Base-by-base conservation (phyloP, 164 flowering plant species). In the Vitis vinifera region DNA sequence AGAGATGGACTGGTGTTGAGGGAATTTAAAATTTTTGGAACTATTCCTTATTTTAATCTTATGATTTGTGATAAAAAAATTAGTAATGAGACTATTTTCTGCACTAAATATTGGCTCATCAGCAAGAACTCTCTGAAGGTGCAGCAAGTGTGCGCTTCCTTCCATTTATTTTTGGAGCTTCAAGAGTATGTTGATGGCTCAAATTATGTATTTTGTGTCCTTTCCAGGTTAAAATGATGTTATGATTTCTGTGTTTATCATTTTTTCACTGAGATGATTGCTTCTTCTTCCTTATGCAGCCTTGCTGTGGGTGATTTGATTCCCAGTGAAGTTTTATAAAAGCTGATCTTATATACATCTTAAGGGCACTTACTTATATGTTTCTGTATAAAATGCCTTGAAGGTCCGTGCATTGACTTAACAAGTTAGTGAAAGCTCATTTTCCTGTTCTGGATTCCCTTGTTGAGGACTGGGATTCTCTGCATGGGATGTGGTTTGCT, bases 381-480 rank as follows among this genome's bases (percentile, higher is more conserved):
- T 15, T 53, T 14, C n/a, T n/a, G 6, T 53, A 5, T 13, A 53
- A 13, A 13, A 13, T 53, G n/a, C n/a, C 14, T 23, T 53, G 56
- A 13, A 71, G 73, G 73, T 71, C 2, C n/a, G 8, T 31, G 37
- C 14, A 9, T 60, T 51, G 72, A 55, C 62, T 61, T 27, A 65
- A 63, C 63, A 69, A 72, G 50, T 69, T 55, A 27, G 65, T 4
- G 17, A 47, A 55, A 63, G 63, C 63, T 52, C 13, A 59, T 69
- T 75, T 55, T 49, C 60, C 31, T 61, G 56, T 75, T 66, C 61
- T 66, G 61, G 62, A 71, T 31, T 37, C 8, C 59, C 66, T n/a
- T 31, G 55, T 51, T 60, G 13, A 15, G 62, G 66, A 62, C 44
- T 47, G 11, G 23, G 11, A 16, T 64, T 14, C 52, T 31, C 50